A percentile compares a stretch with the other conserved stretches of the same genome.
These are phyloP conservation scores for Zychaea mexicana DNA, from an alignment of 371 early-diverging fungal genomes.

Conservation along the genomic window DNA sequence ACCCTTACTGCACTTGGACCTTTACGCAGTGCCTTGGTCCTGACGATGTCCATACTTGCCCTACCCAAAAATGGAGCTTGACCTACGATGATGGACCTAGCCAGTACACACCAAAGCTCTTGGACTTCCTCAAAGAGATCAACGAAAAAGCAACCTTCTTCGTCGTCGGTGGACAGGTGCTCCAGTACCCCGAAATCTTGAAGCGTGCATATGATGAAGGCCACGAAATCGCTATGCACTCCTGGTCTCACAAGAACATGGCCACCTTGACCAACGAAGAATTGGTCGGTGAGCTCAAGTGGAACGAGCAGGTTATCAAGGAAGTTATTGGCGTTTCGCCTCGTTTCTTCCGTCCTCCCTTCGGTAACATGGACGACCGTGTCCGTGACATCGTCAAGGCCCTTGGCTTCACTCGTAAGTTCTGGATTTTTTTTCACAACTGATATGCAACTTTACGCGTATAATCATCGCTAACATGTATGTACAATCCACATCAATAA, in stretches of 20 bases:
- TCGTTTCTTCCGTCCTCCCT: conserved; percentile 62
- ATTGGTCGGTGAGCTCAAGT: conserved; percentile 67
- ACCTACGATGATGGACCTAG: conserved; percentile 39
- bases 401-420: conserved; percentile 40
- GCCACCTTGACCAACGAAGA: conserved; percentile 62
- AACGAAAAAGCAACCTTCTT: conserved; percentile 66
- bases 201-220: conserved; percentile 53
- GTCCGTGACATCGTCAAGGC: conserved; percentile 47
- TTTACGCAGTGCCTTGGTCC: conserved; percentile 50
- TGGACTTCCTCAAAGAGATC: conserved; percentile 50
- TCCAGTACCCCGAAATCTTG: conserved; percentile 51
- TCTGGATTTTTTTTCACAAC: neutral
- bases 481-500: neutral
- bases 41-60: conserved; percentile 48
- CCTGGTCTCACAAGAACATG: conserved; percentile 62
- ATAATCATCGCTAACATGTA: too few species aligned
- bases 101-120: conserved; percentile 41
- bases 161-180: conserved; percentile 59
- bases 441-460: too few species aligned
- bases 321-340: conserved; percentile 63
- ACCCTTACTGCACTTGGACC: conserved; percentile 57
- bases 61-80: conserved; percentile 20
- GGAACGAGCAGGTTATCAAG: conserved; percentile 61
- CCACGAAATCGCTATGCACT: conserved; percentile 55
- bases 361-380: conserved; percentile 55